Conservation (phyloP, 768 basidiomycete species). For the Amanita rimosa region DNA sequence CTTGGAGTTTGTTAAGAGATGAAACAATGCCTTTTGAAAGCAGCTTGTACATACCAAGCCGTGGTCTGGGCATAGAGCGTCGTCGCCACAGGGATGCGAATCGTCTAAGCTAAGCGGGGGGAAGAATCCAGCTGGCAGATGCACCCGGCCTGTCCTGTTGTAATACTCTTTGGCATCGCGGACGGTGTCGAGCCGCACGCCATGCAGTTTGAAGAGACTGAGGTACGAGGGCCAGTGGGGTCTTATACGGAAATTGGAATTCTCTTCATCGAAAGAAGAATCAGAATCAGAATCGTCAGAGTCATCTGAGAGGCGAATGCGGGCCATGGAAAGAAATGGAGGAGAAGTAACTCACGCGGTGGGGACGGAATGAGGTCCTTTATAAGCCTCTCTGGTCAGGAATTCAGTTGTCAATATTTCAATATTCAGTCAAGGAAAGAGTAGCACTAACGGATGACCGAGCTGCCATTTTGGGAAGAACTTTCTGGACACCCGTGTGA, state of each 20-base stretch:
- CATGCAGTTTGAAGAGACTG: constrained; percentile 31
- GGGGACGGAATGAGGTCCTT: background rate
- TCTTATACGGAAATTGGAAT: constrained; percentile 44
- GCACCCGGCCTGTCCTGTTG: constrained; percentile 13
- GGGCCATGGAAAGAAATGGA: constrained; percentile 8
- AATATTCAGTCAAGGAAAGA: constrained; percentile 15
- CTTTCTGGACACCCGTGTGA: constrained; percentile 9
- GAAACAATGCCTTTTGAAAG: background rate
- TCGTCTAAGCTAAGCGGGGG: constrained; percentile 18
- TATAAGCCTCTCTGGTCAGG: constrained; percentile 5
- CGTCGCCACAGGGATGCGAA: constrained; percentile 32
- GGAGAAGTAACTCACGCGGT: background rate
- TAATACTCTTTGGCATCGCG: constrained; percentile 57
- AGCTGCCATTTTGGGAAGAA: constrained; percentile 17
- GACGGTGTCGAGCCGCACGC: constrained; percentile 58
- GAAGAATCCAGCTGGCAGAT: constrained; percentile 1
- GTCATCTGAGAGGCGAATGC: constrained; percentile 14
- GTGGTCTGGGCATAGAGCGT: constrained; percentile 57
- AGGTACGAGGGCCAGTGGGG: constrained; percentile 56
- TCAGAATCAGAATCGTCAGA: constrained; percentile 27
- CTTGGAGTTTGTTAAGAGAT: constrained; percentile 21
- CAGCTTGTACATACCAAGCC: constrained; percentile 43
- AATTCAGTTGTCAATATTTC: constrained; percentile 9
- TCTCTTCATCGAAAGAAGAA: constrained; percentile 46
- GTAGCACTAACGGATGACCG: constrained; percentile 15